Conservation (phyloP, 345 rosid genomes). For the Aethionema arabicum region DNA sequence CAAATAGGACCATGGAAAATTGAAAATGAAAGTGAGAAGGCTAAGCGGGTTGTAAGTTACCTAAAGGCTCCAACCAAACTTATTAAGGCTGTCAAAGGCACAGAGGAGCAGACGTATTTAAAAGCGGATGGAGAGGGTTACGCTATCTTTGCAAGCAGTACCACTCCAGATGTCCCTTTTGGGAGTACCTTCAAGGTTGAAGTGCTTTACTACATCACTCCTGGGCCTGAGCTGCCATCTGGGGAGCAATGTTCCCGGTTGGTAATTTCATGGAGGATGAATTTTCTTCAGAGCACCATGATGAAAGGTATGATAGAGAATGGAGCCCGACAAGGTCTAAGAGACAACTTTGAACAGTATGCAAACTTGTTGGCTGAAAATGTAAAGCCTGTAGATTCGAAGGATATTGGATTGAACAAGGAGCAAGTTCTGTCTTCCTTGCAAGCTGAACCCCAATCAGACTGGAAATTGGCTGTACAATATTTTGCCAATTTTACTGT, state of each 20-base stretch:
- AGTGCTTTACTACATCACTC: slow-evolving; percentile 64
- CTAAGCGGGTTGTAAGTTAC: slow-evolving; percentile 66
- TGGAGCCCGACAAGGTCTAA: slow-evolving; percentile 83
- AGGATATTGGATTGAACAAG: slow-evolving; percentile 77
- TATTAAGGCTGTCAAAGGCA: slow-evolving; percentile 78
- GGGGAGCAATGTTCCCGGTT: slow-evolving; percentile 73
- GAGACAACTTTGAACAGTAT: slow-evolving; percentile 74
- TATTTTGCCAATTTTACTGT: slow-evolving; percentile 87
- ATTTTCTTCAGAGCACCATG: slow-evolving; percentile 89
- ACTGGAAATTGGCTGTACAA: slow-evolving; percentile 76
- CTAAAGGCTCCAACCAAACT: slow-evolving; percentile 76
- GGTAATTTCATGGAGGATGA: slow-evolving; percentile 85
- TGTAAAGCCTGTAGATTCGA: slow-evolving; percentile 72
- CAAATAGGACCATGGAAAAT: slow-evolving; percentile 73
- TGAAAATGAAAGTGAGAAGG: slow-evolving; percentile 53
- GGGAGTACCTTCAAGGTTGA: slow-evolving; percentile 77
- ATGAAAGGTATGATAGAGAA: slow-evolving; percentile 94
- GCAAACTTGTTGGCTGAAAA: slow-evolving; percentile 59
- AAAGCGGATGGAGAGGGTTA: slow-evolving; percentile 77
- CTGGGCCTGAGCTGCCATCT: slow-evolving; percentile 80
- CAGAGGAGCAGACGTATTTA: slow-evolving; percentile 77
- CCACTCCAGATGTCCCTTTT: slow-evolving; percentile 87
- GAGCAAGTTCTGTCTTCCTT: slow-evolving; percentile 81
- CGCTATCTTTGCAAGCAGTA: slow-evolving; percentile 56
- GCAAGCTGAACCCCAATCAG: slow-evolving; percentile 82